Evolutionary conservation across 208 protist genomes (phyloP).

Genomic region (Phytomonas sp.): DNA sequence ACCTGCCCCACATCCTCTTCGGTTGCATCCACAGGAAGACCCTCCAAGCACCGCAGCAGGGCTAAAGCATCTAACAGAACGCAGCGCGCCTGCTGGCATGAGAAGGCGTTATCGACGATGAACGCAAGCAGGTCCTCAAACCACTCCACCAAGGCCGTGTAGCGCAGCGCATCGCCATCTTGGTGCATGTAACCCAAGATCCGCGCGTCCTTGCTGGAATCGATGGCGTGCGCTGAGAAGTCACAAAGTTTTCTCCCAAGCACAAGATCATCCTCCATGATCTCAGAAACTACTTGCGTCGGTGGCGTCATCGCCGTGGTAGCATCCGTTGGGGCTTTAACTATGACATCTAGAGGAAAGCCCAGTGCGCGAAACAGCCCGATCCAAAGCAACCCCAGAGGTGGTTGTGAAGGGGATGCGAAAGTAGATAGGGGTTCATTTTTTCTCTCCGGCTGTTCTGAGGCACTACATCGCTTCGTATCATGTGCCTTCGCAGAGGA

Average conservation of each 20-base stretch:
- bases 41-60: conserved; percentile 33
- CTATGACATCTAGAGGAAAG: neutral
- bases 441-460: neutral
- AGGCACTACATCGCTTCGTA: neutral
- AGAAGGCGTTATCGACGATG: conserved; percentile 29
- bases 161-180: conserved; percentile 29
- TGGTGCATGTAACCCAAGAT: conserved; percentile 20
- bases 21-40: neutral
- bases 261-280: neutral
- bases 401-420: neutral
- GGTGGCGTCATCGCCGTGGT: neutral
- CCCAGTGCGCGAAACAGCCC: neutral
- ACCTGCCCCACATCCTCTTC: conserved; percentile 21
- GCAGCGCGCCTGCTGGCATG: conserved; percentile 44
- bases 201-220: neutral
- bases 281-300: neutral
- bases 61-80: conserved; percentile 52
- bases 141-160: conserved; percentile 57
- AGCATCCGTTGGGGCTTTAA: neutral
- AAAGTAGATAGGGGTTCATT: neutral
- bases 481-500: neutral
- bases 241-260: neutral
- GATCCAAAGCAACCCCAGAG: neutral
- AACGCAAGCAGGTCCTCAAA: conserved; percentile 61
- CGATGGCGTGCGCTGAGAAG: neutral